Base-by-base conservation (phyloP, 2,329 filamentous ascomycete species). In the Colletotrichum kahawae region DNA sequence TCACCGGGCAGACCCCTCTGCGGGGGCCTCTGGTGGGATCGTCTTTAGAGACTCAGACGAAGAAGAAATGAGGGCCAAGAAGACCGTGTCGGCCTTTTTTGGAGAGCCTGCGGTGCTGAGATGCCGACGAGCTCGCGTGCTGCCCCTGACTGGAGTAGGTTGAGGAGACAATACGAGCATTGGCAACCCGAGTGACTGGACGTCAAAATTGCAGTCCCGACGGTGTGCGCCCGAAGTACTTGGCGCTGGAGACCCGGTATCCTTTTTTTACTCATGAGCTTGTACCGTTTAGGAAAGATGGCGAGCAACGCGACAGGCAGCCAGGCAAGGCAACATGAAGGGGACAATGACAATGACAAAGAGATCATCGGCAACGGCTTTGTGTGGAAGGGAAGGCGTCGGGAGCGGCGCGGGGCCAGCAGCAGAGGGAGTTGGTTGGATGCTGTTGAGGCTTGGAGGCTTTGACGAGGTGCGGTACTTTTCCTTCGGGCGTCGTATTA, bases 171-270 rank as follows among this genome's bases (percentile, higher is more conserved):
- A 75, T 72, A 75, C 69, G 69, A 75, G 72, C 69, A 72, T 63
- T 75, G 72, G 63, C 72, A 56, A 57, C 31, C 63, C 62, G 36
- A 67, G 33, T 59, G 33, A 31, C 69, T 75, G 69, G 63, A 72
- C 51, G 63, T 67, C 63, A 75, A 75, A 64, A 67, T 72, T 75
- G 63, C 69, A 75, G 72, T 75, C 18, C 72, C 48, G 21, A 24
- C 24, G 72, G 69, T 72, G 63, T 75, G 64, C 56, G 69, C 72
- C 69, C 43, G 48, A 56, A 12, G 56, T 14, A 64, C 69, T 72
- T 64, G 69, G 72, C 72, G 65, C 36, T 24, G 38, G 38, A 34
- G 54, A 33, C 14, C 18, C 24, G 34, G 34, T 13, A 57, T 68
- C 33, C 43, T 59, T 51, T 72, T 71, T 51, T 48, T 62, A 34